Evolutionary conservation across 78 protist species (phyloP).

Genomic region (Isochrysis galbana): DNA sequence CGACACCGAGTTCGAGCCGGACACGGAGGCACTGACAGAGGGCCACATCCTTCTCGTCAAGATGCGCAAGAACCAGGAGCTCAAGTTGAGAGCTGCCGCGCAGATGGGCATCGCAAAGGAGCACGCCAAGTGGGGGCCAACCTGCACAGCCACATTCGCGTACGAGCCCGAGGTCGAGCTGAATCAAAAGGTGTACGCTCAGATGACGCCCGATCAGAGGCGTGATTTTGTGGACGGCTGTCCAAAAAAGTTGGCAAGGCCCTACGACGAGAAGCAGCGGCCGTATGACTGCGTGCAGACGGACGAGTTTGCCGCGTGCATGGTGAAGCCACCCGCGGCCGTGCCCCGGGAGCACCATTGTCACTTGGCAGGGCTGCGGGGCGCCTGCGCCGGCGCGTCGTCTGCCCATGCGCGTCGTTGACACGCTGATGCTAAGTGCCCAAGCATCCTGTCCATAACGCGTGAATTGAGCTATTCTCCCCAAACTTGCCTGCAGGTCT

Average conservation of each 20-base stretch:
- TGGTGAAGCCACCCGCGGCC: neutral
- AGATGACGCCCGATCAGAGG: neutral
- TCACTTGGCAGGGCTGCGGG: neutral
- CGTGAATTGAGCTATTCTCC: no score
- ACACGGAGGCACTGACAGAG: neutral
- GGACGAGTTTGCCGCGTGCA: neutral
- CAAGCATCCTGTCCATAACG: no score
- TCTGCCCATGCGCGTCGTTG: neutral
- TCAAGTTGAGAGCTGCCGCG: constrained; percentile 48
- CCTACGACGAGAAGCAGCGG: neutral
- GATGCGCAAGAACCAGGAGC: constrained; percentile 68
- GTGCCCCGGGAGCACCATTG: neutral
- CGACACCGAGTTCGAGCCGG: neutral
- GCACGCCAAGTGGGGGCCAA: constrained; percentile 81
- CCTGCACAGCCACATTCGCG: neutral
- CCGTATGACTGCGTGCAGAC: neutral
- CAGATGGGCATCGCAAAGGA: constrained; percentile 85
- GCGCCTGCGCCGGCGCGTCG: neutral
- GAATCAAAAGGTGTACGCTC: neutral
- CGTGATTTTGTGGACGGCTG: neutral
- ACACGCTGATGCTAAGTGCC: neutral
- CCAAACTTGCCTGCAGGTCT: neutral
- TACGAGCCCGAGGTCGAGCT: neutral
- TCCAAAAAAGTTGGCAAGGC: neutral
- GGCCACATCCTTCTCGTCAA: constrained; percentile 74